Conservation (phyloP, 2,329 filamentous ascomycete genomes). For the Gnomoniopsis smithogilvyi region DNA sequence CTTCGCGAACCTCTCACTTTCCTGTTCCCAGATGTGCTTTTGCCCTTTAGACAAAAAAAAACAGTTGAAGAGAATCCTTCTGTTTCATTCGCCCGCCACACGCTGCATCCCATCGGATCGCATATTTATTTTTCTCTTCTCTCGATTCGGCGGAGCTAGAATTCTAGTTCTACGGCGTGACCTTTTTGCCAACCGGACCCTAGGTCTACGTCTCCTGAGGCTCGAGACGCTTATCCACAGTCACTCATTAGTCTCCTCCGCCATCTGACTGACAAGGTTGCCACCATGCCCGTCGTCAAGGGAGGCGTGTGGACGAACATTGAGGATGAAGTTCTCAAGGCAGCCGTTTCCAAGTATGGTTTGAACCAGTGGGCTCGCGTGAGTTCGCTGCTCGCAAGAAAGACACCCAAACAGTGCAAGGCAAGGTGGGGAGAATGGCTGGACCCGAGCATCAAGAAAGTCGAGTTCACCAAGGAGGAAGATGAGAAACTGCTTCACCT, state of each 20-base stretch:
- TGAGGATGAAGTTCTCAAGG: conserved; percentile 96
- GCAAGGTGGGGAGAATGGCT: conserved; percentile 98
- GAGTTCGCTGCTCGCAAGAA: conserved; percentile 92
- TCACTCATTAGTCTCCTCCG: neutral
- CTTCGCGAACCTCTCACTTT: too few relatives aligned
- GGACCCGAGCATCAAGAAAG: conserved; percentile 95
- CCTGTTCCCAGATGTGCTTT: too few relatives aligned
- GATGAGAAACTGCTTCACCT: conserved; percentile 96
- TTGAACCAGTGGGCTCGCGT: conserved; percentile 98
- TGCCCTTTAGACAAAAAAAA: too few relatives aligned
- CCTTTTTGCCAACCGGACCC: neutral
- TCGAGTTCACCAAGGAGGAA: conserved; percentile 98
- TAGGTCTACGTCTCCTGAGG: neutral
- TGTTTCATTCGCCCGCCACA: too few relatives aligned
- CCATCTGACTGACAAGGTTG: conserved; percentile 1
- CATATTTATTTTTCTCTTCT: too few relatives aligned
- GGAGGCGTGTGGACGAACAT: conserved; percentile 75
- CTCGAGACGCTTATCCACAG: neutral
- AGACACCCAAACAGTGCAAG: conserved; percentile 99
- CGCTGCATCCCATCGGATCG: too few relatives aligned
- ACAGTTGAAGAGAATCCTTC: too few relatives aligned
- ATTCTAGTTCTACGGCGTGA: neutral
- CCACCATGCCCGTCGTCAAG: conserved; percentile 68
- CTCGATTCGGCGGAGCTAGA: neutral
- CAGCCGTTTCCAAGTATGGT: conserved; percentile 89